Base-by-base conservation (phyloP, 768 basidiomycete species). In the Hygrocybe punicea region DNA sequence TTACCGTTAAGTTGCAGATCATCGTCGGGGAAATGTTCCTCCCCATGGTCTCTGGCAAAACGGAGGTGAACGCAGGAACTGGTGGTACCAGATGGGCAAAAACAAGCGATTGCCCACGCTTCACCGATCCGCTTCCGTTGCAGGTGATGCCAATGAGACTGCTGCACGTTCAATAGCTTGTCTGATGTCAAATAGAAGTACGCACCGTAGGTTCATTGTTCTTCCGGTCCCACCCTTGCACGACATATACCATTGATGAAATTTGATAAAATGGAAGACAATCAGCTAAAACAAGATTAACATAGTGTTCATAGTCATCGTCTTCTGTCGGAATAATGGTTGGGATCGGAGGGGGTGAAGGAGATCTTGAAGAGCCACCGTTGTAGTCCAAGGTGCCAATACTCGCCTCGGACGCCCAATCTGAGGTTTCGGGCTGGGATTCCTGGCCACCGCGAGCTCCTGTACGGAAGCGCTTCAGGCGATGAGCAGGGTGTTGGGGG, bases 171-270 rank as follows among this genome's bases (percentile, higher is more conserved):
- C 13, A 46, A 17, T 45, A 16, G 13, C 10, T n/a, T 14, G n/a
- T 25, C 8, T 3, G 11, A 16, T 55, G 9, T 14, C 14, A 16
- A 47, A 11, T 19, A 46, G 50, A 37, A 23, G 44, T 29, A 39
- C 46, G 21, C 40, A 60, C 56, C n/a, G 54, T 60, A 13, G 33
- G 40, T 16, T 14, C 44, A 9, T 37, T 55, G 16, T 6, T 45
- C 49, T 24, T 55, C 16, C 48, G 24, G 35, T 62, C 61, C 61
- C 61, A 62, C 7, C 61, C 61, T 39, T 62, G 59, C 37, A 57
- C 61, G 7, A 62, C 55, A 25, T 59, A 62, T 0, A 62, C 17
- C 16, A 55, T 58, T 19, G 2, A 2, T 0, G 50, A 33, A 29
- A 62, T 59, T 48, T 57, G 58, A 37, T 59, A 62, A 24, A 62